Percentiles rank a stretch among this genome's conserved stretches.
Evolutionary conservation across 169 alveolate species (phyloP).

Genomic region (Cryptosporidium parvum): DNA sequence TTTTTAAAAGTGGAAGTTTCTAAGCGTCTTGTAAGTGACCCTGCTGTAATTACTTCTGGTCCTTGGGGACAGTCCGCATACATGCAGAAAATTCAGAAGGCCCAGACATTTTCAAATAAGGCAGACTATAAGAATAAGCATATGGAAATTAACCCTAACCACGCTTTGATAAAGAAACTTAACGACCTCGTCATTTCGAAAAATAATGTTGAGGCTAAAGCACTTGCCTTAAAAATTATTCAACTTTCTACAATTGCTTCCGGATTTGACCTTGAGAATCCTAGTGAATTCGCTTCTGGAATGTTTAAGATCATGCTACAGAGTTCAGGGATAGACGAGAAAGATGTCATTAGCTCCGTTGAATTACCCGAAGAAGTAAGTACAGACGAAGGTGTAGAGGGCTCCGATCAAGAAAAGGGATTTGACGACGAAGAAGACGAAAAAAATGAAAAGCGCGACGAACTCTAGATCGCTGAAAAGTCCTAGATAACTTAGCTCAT

Average conservation of each 20-base stretch:
- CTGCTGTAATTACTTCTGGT: slow-evolving; percentile 89
- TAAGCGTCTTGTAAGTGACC: slow-evolving; percentile 87
- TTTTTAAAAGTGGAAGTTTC: slow-evolving; percentile 87
- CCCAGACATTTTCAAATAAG: slow-evolving; percentile 85
- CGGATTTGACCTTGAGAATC: slow-evolving; percentile 71
- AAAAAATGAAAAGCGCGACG: slow-evolving; percentile 40
- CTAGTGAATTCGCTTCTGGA: slow-evolving; percentile 62
- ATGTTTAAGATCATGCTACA: slow-evolving; percentile 34
- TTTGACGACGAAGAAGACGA: slow-evolving; percentile 68
- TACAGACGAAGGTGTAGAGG: background rate
- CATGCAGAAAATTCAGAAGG: slow-evolving; percentile 90
- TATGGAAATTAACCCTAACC: slow-evolving; percentile 96
- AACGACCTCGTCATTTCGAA: slow-evolving; percentile 38
- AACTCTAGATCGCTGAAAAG: slow-evolving; percentile 1
- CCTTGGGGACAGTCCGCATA: slow-evolving; percentile 93
- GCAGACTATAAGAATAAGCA: slow-evolving; percentile 86
- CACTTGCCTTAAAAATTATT: slow-evolving; percentile 36
- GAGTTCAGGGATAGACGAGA: slow-evolving; percentile 44
- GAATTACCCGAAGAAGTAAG: slow-evolving; percentile 37
- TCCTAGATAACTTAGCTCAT: background rate
- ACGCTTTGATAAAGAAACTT: slow-evolving; percentile 91
- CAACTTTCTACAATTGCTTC: slow-evolving; percentile 67
- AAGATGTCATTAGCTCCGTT: slow-evolving; percentile 30
- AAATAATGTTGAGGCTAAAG: slow-evolving; percentile 27
- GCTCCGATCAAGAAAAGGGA: slow-evolving; percentile 5